Evolutionary conservation across 768 basidiomycete species (phyloP), one percentile per base, ranked within the genome.

Genomic region (Hebeloma cylindrosporum): DNA sequence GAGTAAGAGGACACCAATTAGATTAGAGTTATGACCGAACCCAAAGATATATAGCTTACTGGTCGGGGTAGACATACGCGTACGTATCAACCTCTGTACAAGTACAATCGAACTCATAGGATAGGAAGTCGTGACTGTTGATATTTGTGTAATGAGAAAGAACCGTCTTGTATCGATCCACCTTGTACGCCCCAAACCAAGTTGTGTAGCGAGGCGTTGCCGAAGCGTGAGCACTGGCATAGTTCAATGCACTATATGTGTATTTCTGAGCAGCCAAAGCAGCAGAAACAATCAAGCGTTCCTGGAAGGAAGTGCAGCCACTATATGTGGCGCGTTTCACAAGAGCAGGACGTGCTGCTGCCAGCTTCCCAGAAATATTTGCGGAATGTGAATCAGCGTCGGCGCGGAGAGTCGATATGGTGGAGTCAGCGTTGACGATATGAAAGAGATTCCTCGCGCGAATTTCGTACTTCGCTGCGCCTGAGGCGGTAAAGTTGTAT

Each of bases 131-230:
- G 57, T 64, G 63, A 43, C 59, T 33, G 52, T 48, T 62, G 48
- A 78, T 66, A 22, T 59, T 58, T 9, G 47, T 43, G 65, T 57
- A 77, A 56, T 77, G 75, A 36, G 62, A 60, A 5, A 39, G 33
- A 34, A 73, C 66, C 10, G 66, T 74, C 41, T 35, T 52, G 56
- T 72, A 66, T 34, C 67, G 67, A 8, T 64, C 26, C 28, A 53
- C 35, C 17, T 60, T 67, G 60, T 69, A 73, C 20, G 71, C 54
- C 25, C 77, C 77, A 57, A 79, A 79, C 76, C 77, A 79, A 22
- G 74, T 75, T n/a, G 60, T 69, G 50, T 67, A 78, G 40, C 75
- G 71, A 7, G 70, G 40, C 0, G 72, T 66, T 5, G 64, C 46
- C 7, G 68, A 52, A 16, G 66, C 66, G 53, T 70, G 59, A n/a